Conservation (phyloP, 2,329 filamentous ascomycete species). For the Periconia sp. region DNA sequence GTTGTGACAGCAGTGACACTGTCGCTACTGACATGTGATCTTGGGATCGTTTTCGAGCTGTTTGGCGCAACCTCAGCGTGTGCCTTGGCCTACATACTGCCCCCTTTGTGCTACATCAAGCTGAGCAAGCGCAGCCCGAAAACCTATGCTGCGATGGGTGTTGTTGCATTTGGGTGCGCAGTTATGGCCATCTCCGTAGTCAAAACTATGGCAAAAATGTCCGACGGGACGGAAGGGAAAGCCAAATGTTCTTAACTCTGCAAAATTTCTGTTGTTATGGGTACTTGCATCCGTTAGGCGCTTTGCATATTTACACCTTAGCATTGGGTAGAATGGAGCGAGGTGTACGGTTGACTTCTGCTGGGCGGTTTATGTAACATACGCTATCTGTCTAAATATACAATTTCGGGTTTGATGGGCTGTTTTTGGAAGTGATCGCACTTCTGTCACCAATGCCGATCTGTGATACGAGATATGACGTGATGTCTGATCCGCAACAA, state of each 20-base stretch:
- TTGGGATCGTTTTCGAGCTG: conserved; percentile 92
- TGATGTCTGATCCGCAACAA: not conserved
- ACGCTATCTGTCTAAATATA: not conserved
- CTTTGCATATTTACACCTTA: conserved; percentile 11
- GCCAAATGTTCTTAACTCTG: conserved; percentile 26
- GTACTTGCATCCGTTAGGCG: conserved; percentile 20
- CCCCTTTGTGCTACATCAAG: conserved; percentile 93
- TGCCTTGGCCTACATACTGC: conserved; percentile 91
- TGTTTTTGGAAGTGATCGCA: not conserved
- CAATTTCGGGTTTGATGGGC: not conserved
- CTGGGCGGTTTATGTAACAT: not conserved
- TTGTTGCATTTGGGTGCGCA: conserved; percentile 73
- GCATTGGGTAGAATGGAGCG: conserved; percentile 2
- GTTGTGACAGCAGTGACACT: conserved; percentile 78
- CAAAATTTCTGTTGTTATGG: conserved; percentile 2
- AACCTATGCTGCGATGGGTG: conserved; percentile 70
- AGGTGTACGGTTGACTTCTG: not conserved
- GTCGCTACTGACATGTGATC: conserved; percentile 84
- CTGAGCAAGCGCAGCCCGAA: conserved; percentile 76
- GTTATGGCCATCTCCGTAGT: conserved; percentile 71
- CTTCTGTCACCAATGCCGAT: not conserved
- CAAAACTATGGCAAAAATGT: conserved; percentile 33
- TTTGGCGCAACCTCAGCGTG: conserved; percentile 95
- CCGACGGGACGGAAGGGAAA: conserved; percentile 20
- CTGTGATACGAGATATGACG: not conserved